Evolutionary conservation across 2,329 filamentous ascomycete genomes (phyloP).

Genomic region (Stachybotrys echinatus): DNA sequence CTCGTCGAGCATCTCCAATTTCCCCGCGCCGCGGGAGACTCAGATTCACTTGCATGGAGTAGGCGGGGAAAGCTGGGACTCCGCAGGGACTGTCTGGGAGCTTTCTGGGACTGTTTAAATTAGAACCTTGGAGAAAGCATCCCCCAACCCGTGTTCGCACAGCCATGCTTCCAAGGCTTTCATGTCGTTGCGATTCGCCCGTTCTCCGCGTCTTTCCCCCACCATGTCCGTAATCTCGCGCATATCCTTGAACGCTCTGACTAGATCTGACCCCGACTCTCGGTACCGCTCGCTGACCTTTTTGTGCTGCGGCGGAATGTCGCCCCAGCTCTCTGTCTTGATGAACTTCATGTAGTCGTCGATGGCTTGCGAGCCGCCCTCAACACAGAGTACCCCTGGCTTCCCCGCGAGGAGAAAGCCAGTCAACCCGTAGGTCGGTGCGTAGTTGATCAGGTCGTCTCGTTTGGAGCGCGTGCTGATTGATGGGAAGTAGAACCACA

Average conservation of each 20-base stretch:
- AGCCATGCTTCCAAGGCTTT: slow-evolving; percentile 46
- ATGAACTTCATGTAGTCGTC: slow-evolving; percentile 59
- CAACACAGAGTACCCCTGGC: slow-evolving; percentile 48
- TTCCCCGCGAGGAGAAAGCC: slow-evolving; percentile 58
- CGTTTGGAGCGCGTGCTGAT: slow-evolving; percentile 55
- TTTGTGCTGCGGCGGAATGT: slow-evolving; percentile 57
- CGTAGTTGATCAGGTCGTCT: slow-evolving; percentile 49
- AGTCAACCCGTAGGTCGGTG: slow-evolving; percentile 45
- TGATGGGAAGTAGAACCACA: slow-evolving; percentile 61
- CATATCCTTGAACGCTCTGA: slow-evolving; percentile 48
- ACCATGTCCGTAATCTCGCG: slow-evolving; percentile 47
- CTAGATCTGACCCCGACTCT: slow-evolving; percentile 24
- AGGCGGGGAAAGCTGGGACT: too few relatives aligned
- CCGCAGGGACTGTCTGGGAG: too few relatives aligned
- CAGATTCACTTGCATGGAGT: too few relatives aligned
- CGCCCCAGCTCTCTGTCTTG: slow-evolving; percentile 58
- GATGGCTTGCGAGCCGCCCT: slow-evolving; percentile 39
- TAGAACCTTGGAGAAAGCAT: slow-evolving; percentile 17
- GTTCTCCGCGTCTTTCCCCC: slow-evolving; percentile 40
- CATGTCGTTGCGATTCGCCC: slow-evolving; percentile 49
- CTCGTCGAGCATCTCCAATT: too few relatives aligned
- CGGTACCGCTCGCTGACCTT: slow-evolving; percentile 54
- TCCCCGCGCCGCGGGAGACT: too few relatives aligned
- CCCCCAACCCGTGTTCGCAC: slow-evolving; percentile 21
- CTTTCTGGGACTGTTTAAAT: slow-evolving; percentile 10